Base-by-base conservation (phyloP, 148 eudicot genomes). In the Arctostaphylos glauca region DNA sequence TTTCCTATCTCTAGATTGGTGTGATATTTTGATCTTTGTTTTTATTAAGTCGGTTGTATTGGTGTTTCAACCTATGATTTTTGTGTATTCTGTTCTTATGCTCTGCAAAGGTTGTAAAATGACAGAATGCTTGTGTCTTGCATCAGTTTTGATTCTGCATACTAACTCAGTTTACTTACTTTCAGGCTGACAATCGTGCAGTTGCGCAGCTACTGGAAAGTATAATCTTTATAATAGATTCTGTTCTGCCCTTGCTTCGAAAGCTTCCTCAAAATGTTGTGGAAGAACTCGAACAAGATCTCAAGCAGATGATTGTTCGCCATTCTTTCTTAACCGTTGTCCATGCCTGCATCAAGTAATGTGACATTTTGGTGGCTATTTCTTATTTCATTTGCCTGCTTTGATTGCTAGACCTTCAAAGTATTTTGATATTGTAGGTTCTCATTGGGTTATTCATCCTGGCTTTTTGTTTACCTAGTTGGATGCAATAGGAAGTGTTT, bases 271-370 rank as follows among this genome's bases (percentile, higher is more conserved):
- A 83, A 80, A 90, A 85, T 88, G 87, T 94, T 86, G 88, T 89
- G 82, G 98, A 92, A 83, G 99, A 96, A 81, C 98, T 96, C 81
- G 95, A 96, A 84, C 98, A 94, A 87, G 99, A 96, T 86, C 84
- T 96, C 84, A 96, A 93, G 89, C 97, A 92, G 82, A 96, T 96
- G 93, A 96, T 96, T 82, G 97, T 93, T 84, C 99, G 98, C 9
- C 99, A 96, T 92, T 89, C 98, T 83, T 96, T 96, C 88, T 89
- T 96, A 85, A 91, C 97, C 47, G 97, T 96, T 86, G 99, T 96
- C 77, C 98, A 93, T 89, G 97, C 99, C 82, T 93, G 97, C 92
- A 94, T 94, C 91, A 96, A 92, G 99, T 96, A 92, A 83, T 43
- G 78, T 72, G 53, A 81, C 64, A 74, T 81, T 79, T 53, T 43